These are phyloP conservation scores for Cryomyces minteri DNA, from an alignment of 495 filamentous ascomycete genomes.

Conservation along the genomic window DNA sequence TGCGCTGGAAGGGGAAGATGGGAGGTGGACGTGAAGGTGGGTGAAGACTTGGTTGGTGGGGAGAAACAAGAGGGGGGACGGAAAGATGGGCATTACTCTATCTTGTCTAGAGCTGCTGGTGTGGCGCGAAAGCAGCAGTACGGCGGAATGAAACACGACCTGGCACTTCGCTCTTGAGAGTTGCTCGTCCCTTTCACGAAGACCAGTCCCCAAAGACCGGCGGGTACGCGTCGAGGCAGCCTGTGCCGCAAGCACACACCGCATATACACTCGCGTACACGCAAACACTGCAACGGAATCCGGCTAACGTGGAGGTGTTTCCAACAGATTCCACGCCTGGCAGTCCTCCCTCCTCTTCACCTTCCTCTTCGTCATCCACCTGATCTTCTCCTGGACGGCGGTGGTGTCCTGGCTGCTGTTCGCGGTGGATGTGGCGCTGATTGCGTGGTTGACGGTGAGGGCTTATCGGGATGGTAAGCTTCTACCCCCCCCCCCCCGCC, in stretches of 20 bases:
- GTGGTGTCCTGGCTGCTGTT: constrained; percentile 75
- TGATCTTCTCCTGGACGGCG: constrained; percentile 67
- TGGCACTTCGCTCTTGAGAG: no score
- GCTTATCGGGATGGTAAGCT: constrained; percentile 66
- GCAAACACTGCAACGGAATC: neutral
- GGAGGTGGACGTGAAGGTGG: neutral
- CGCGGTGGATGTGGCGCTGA: constrained; percentile 52
- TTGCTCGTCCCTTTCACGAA: no score
- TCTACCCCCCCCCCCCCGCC: neutral
- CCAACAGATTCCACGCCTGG: constrained; percentile 79
- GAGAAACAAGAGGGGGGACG: neutral
- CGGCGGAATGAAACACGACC: neutral
- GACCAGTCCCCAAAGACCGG: no score
- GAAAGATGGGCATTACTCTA: neutral
- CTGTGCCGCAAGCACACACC: no score
- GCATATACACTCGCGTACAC: no score
- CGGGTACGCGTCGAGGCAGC: no score
- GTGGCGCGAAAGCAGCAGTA: neutral
- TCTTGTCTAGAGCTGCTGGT: neutral
- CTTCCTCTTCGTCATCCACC: constrained; percentile 64
- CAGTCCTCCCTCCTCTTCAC: constrained; percentile 80
- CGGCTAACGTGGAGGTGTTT: neutral
- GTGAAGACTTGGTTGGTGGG: neutral
- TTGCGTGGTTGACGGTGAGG: constrained; percentile 55
- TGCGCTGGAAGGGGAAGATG: neutral